Base-by-base conservation (phyloP, 192 early-diverging fungal species). In the Mortierella antarctica region DNA sequence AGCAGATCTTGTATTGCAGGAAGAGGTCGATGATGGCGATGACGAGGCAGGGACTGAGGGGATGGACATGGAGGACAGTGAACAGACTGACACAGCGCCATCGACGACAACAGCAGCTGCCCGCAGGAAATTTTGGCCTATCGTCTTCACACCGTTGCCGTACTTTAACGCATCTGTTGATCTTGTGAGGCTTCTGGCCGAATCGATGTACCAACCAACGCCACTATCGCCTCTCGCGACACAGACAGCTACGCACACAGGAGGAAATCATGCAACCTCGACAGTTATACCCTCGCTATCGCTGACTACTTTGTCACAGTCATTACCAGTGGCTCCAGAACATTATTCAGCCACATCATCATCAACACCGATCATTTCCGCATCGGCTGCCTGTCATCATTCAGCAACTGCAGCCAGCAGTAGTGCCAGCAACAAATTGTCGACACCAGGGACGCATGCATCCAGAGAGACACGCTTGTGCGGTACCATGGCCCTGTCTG, bases 91-190 rank as follows among this genome's bases (percentile, higher is more conserved):
- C 20, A 21, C 54, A 14, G 59, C 7, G 18, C 39, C 48, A 23
- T 15, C 42, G 7, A 15, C 42, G 7, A 15, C 57, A 57, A n/a
- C 41, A 42, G n/a, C 40, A 52, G 21, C 21, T 1, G 14, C 41
- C 20, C 54, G 9, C 4, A 74, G 10, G 11, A 67, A 63, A 21
- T 80, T 80, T 40, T 80, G 77, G 77, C 77, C 77, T 2, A 48
- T 80, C 6, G 77, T 72, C 2, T 80, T 80, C 46, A 80, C 77
- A 14, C 77, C 77, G 1, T 42, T 80, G 46, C 77, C 77, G 13
- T 80, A 80, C 55, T 80, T 80, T 44, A 80, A 80, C 31, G 77
- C 77, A 1, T 80, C 77, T n/a, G 64, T 66, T 31, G 53, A 80
- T 63, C 40, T 80, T 23, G 60, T 80, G 17, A 65, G 77, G 45